A percentile compares a stretch with the other conserved stretches of the same genome.
phyloP scores from a whole-genome alignment of 257 asterid genomes.

The Solanum lycopersicoides region DNA sequence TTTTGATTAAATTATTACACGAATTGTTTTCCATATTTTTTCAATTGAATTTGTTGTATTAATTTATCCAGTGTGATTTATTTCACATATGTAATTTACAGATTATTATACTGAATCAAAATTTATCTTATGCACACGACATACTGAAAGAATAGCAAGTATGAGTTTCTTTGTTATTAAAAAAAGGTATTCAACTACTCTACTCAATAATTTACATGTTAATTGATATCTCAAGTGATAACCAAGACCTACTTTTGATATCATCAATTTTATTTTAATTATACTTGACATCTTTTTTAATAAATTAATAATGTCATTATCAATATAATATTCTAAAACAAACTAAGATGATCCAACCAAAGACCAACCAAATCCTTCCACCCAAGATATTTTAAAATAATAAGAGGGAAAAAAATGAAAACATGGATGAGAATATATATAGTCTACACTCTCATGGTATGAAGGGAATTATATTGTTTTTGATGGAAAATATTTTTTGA shows the following conservation, averaged over 20 bases:
- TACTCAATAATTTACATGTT: neutral
- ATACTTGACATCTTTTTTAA: neutral
- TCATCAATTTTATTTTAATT: neutral
- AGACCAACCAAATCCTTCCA: neutral
- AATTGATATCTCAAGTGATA: neutral
- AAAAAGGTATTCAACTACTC: neutral
- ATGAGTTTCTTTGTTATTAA: neutral
- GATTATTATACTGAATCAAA: neutral
- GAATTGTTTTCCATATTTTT: neutral
- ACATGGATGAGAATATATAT: neutral
- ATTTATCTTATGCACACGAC: neutral
- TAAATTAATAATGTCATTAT: neutral
- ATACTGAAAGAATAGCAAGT: neutral
- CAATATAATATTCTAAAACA: neutral
- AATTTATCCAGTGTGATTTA: neutral
- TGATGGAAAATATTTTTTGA: neutral
- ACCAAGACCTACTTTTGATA: neutral
- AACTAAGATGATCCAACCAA: neutral
- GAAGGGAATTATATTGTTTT: neutral
- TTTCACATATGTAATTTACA: neutral
- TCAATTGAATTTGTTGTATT: neutral
- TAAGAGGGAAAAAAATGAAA: neutral
- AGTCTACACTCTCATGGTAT: neutral
- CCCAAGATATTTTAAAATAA: neutral
- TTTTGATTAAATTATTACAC: neutral